Base-by-base conservation (phyloP, 768 basidiomycete genomes). In the Kockovaella imperatae region DNA sequence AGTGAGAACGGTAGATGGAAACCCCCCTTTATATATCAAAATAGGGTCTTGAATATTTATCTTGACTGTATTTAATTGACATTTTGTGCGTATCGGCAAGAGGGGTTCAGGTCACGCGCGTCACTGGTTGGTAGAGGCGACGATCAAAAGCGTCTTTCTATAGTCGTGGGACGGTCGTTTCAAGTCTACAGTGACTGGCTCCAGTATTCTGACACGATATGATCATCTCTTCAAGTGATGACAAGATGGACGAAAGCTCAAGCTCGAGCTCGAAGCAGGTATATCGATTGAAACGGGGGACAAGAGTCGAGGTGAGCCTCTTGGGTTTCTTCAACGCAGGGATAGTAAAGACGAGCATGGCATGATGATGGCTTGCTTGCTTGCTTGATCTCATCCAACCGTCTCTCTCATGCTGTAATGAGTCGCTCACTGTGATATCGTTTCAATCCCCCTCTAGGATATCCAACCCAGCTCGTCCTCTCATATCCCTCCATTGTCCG, bases 401-500 rank as follows among this genome's bases (percentile, higher is more conserved):
- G n/a, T n/a, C n/a, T n/a, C n/a, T n/a, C n/a, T n/a, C n/a, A n/a
- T n/a, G n/a, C n/a, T n/a, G n/a, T n/a, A n/a, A n/a, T n/a, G n/a
- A n/a, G n/a, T n/a, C n/a, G n/a, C n/a, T n/a, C n/a, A n/a, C n/a
- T n/a, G n/a, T n/a, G n/a, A n/a, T n/a, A n/a, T 32, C 31, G n/a
- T 32, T 32, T 10, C 10, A 10, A 32, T 10, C 31, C 31, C 10
- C 10, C 10, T n/a, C 31, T 42, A 42, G 41, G 41, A 42, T 32
- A n/a, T 32, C 10, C 31, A 32, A 10, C 31, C 41, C 26, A 20
- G 14, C 3, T 30, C 30, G 17, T n/a, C 35, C 3, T 28, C 26
- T 24, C 1, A 75, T 10, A 41, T 65, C 1, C 68, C 68, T 1
- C 28, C 53, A 11, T 51, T 73, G 35, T 57, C 59, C 8, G 49